These are phyloP conservation scores for Pichia sp. DNA, from an alignment of 1,139 yeast species.

Conservation along the genomic window DNA sequence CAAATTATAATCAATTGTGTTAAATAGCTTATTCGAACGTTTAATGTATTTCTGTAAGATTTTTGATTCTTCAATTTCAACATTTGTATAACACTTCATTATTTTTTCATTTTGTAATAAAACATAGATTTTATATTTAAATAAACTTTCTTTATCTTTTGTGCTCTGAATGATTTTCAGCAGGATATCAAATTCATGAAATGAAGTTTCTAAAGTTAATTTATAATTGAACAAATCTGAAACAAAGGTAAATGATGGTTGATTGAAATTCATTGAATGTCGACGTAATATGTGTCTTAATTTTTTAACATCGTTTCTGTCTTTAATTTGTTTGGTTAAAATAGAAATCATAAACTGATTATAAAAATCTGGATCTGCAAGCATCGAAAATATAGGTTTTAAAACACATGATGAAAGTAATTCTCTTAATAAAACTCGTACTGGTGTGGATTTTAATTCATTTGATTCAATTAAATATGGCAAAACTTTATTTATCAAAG, in stretches of 20 bases:
- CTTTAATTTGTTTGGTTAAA: slow-evolving; percentile 63
- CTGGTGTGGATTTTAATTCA: slow-evolving; percentile 49
- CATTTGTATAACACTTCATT: not conserved
- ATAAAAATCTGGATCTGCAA: slow-evolving; percentile 73
- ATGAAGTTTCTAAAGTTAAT: slow-evolving; percentile 1
- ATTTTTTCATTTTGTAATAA: slow-evolving; percentile 26
- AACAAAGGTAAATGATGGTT: slow-evolving; percentile 4
- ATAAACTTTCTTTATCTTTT: slow-evolving; percentile 29
- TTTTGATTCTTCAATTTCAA: slow-evolving; percentile 8
- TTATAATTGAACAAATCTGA: slow-evolving; percentile 4
- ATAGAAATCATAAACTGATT: slow-evolving; percentile 56
- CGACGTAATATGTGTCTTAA: slow-evolving; percentile 65
- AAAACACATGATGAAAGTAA: slow-evolving; percentile 52
- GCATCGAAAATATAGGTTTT: slow-evolving; percentile 47
- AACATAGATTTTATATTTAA: slow-evolving; percentile 39
- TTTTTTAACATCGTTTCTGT: slow-evolving; percentile 68
- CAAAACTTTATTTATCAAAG: slow-evolving; percentile 38
- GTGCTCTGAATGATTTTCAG: slow-evolving; percentile 3
- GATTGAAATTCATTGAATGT: slow-evolving; percentile 37
- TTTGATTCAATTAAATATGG: slow-evolving; percentile 43
- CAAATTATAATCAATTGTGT: slow-evolving; percentile 2
- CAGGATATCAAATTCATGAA: slow-evolving; percentile 3
- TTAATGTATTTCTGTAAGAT: slow-evolving; percentile 3
- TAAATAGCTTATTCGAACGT: slow-evolving; percentile 1
- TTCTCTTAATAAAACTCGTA: slow-evolving; percentile 51